phyloP scores from a whole-genome alignment of 2,329 filamentous ascomycete species.

The Tolypocladium pustulatum region DNA sequence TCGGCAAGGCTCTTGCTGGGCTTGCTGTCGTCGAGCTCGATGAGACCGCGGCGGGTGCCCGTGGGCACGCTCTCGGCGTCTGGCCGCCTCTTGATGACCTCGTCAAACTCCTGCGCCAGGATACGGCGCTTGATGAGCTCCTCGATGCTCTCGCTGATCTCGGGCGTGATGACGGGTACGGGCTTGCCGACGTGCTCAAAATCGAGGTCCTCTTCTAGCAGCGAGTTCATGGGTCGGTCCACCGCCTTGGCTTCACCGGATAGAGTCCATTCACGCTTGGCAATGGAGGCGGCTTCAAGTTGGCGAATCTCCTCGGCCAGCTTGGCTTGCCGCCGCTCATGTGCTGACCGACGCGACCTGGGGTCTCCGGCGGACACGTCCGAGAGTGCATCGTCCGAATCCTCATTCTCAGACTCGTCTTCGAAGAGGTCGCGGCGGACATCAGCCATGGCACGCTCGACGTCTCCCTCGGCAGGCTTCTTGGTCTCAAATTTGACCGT shows the following conservation, averaged over 20 bases:
- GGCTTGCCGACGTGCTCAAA: conserved; percentile 95
- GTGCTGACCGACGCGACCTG: conserved; percentile 66
- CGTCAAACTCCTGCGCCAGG: conserved; percentile 81
- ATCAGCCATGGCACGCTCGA: conserved; percentile 75
- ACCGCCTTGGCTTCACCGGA: conserved; percentile 76
- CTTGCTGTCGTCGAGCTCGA: conserved; percentile 81
- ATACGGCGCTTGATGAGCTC: conserved; percentile 91
- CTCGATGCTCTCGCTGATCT: conserved; percentile 85
- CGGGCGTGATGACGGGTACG: conserved; percentile 84
- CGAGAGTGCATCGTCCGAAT: conserved; percentile 54
- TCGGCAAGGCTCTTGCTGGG: conserved; percentile 81
- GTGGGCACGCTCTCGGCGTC: conserved; percentile 55
- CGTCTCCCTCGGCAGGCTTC: conserved; percentile 49
- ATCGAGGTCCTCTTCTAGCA: conserved; percentile 89
- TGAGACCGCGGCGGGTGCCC: conserved; percentile 56
- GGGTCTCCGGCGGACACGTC: conserved; percentile 59
- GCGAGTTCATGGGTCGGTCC: conserved; percentile 79
- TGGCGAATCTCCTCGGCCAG: conserved; percentile 83
- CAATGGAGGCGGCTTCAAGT: conserved; percentile 79
- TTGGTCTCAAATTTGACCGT: conserved; percentile 27
- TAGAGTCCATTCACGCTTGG: conserved; percentile 84
- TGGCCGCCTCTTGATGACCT: conserved; percentile 73
- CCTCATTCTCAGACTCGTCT: conserved; percentile 55
- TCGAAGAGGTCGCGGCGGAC: conserved; percentile 88
- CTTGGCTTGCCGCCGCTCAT: conserved; percentile 79